A percentile compares a stretch with the other conserved stretches of the same genome.
These are phyloP conservation scores for Leccinum uliginosum DNA, from an alignment of 768 basidiomycete genomes.

Conservation along the genomic window DNA sequence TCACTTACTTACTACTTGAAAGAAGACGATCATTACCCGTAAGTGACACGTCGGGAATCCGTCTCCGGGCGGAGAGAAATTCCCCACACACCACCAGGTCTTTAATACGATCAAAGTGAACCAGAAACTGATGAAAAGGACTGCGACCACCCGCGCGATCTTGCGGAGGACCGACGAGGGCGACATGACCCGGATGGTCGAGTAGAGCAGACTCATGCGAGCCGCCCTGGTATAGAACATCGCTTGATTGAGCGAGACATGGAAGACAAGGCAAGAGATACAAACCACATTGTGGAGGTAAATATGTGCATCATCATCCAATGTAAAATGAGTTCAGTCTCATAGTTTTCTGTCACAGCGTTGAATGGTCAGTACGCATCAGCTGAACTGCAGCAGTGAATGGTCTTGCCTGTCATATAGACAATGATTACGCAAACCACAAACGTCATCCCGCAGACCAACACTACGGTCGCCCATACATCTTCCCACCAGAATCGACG, in stretches of 20 bases:
- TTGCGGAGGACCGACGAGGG: background rate
- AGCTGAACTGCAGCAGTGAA: background rate
- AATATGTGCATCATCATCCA: background rate
- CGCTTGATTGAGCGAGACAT: background rate
- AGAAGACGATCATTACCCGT: background rate
- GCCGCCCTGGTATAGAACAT: background rate
- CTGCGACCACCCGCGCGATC: background rate
- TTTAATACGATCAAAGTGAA: background rate
- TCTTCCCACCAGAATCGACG: constrained; percentile 26
- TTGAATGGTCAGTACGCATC: background rate
- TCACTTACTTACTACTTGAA: background rate
- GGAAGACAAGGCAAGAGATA: background rate
- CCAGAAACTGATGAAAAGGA: background rate
- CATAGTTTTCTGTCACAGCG: background rate
- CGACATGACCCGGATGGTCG: background rate
- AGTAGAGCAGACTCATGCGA: background rate
- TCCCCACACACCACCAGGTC: background rate
- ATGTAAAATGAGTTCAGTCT: no score
- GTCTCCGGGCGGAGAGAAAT: background rate
- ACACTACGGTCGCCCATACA: constrained; percentile 12
- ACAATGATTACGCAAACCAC: background rate
- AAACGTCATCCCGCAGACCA: background rate
- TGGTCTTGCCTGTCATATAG: background rate
- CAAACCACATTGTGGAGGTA: background rate
- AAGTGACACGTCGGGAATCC: background rate